phyloP scores from a whole-genome alignment of 2,329 filamentous ascomycete species.

The Claviceps purpurea region DNA sequence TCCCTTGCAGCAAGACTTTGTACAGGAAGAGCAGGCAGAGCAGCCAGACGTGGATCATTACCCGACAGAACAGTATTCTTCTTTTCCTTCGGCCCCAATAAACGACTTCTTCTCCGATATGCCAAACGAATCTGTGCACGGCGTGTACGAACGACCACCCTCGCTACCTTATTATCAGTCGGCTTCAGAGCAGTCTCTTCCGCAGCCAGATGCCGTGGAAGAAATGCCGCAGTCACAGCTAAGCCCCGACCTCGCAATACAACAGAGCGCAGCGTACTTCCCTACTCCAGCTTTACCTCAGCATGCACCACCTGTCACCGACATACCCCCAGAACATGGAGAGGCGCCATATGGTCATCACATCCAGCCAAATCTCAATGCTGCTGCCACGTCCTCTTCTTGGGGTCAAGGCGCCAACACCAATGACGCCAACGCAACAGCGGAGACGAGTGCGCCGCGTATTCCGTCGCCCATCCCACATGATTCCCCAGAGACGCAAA shows the following conservation, averaged over 20 bases:
- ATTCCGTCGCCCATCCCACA: slow-evolving; percentile 1
- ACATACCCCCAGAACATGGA: background rate
- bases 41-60: slow-evolving; percentile 2
- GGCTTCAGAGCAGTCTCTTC: slow-evolving; percentile 13
- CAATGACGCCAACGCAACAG: background rate
- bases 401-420: slow-evolving; percentile 1
- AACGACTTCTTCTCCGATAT: slow-evolving; percentile 7
- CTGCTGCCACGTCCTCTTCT: background rate
- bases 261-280: slow-evolving; percentile 11
- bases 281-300: background rate
- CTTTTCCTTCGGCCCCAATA: slow-evolving; percentile 17
- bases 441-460: background rate
- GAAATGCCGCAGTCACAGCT: background rate
- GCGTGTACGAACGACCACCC: slow-evolving; percentile 9
- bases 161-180: slow-evolving; percentile 17
- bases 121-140: slow-evolving; percentile 9
- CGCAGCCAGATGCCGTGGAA: slow-evolving; percentile 11
- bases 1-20: background rate
- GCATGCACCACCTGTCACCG: background rate
- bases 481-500: background rate
- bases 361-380: background rate
- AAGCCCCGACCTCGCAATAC: slow-evolving; percentile 7
- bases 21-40: slow-evolving; percentile 4
- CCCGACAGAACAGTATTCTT: slow-evolving; percentile 9
- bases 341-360: background rate